Percentiles rank a stretch among this genome's conserved stretches.
Conservation (phyloP, 805 yeast genomes). For the Isabelozyma gotoi region DNA sequence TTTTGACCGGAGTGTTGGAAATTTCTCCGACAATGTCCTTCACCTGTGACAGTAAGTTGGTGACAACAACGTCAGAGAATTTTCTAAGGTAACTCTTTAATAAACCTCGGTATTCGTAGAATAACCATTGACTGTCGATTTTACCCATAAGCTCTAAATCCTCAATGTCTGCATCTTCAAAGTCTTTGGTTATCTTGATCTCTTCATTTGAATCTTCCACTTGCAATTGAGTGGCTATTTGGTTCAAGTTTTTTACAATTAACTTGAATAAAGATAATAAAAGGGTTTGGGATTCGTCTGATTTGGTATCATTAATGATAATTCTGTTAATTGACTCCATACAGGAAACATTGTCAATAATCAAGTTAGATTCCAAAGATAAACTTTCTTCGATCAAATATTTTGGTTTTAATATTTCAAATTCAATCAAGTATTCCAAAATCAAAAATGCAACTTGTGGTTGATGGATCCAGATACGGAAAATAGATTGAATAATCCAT, state of each 20-base stretch:
- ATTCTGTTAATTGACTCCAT: conserved; percentile 43
- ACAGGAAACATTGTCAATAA: conserved; percentile 41
- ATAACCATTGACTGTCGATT: conserved; percentile 41
- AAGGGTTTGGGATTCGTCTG: conserved; percentile 6
- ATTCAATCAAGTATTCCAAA: conserved; percentile 42
- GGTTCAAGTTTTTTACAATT: conserved; percentile 32
- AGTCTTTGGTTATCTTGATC: conserved; percentile 24
- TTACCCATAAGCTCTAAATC: conserved; percentile 20
- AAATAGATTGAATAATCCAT: conserved; percentile 38
- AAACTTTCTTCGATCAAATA: conserved; percentile 27
- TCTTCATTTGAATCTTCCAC: conserved; percentile 14
- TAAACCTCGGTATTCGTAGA: conserved; percentile 41
- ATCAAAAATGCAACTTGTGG: conserved; percentile 45
- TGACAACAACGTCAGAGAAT: conserved; percentile 11
- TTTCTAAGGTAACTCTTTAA: conserved; percentile 38
- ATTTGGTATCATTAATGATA: conserved; percentile 20
- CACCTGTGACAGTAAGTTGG: conserved; percentile 15
- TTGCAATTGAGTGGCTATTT: conserved; percentile 13
- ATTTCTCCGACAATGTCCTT: conserved; percentile 14
- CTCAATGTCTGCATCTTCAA: conserved; percentile 22
- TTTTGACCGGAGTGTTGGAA: conserved; percentile 19
- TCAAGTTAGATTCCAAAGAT: conserved; percentile 26
- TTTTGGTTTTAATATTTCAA: conserved; percentile 29
- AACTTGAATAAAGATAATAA: conserved; percentile 16
- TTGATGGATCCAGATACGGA: conserved; percentile 45